phyloP scores from a whole-genome alignment of 2,329 filamentous ascomycete genomes.

The Aspergillus pseudoglaucus region DNA sequence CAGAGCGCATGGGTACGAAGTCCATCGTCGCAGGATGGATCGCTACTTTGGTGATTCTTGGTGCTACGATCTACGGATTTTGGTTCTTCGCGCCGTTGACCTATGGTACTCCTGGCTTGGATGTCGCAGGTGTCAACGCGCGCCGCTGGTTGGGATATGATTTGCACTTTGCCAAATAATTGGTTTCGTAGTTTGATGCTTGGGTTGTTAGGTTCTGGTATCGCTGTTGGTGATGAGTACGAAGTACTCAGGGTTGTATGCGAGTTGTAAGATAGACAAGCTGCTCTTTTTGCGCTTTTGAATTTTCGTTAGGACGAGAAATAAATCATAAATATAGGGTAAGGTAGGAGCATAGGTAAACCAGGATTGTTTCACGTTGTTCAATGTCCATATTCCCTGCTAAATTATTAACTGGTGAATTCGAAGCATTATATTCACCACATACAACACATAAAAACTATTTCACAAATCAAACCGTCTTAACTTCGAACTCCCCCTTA shows the following conservation, averaged over 20 bases:
- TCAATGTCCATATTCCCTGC: no score
- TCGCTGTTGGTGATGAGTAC: background rate
- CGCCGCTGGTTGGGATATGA: constrained; percentile 97
- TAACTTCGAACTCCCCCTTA: background rate
- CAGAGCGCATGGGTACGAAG: constrained; percentile 72
- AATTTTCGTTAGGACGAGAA: no score
- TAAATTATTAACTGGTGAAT: no score
- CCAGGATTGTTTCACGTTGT: no score
- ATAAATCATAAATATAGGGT: no score
- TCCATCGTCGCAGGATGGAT: constrained; percentile 74
- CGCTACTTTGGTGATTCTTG: constrained; percentile 64
- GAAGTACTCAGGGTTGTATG: no score
- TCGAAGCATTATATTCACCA: no score
- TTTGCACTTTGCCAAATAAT: constrained; percentile 94
- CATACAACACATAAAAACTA: no score
- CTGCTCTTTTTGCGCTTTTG: no score
- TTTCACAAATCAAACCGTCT: background rate
- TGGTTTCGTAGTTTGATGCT: background rate
- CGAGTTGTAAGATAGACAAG: no score
- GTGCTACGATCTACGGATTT: constrained; percentile 67
- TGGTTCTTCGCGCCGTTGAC: constrained; percentile 92
- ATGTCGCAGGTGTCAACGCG: constrained; percentile 66
- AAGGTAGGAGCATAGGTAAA: no score
- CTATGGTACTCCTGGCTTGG: constrained; percentile 86
- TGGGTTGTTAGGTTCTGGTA: background rate